Evolutionary conservation across 371 early-diverging fungal genomes (phyloP), one percentile per base, ranked within the genome.

Genomic region (Apophysomyces ossiformis): DNA sequence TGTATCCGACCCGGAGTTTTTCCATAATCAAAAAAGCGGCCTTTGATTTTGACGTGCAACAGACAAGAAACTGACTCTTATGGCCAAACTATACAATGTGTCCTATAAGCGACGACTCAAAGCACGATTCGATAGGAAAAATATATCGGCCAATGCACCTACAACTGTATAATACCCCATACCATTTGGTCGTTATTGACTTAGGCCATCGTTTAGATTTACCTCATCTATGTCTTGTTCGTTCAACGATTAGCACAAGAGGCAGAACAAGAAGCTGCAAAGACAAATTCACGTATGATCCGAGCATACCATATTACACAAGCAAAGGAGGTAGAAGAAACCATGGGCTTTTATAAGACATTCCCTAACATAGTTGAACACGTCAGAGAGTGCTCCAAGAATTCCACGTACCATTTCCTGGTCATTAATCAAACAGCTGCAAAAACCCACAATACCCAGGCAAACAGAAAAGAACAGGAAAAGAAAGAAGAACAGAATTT

Each of bases 151-250:
- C 21, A 50, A 50, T 18, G 16, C 54, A 21, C 18, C 16, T 7
- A 9, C 21, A 8, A 9, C 21, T 16, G 54, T 50, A 50, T 6
- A 1, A 50, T 9, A 21, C 16, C 9, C 9, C 3, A 16, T 7
- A 50, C 21, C 1, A 2, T 5, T 21, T 7, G 7, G 7, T 7
- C 4, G 7, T 7, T 4, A 50, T 18, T 5, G 4, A 21, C n/a
- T 50, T 21, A n/a, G 21, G 0, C 6, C 21, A 26, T 18, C n/a
- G 11, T 50, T 8, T 37, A 71, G 71, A 67, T 71, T 18, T 71
- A 64, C 26, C 37, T 71, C 37, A 64, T 66, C 39, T 71, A 71
- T 45, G 45, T 67, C 5, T 7, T 67, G 47, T 71, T 71, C 58
- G 46, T 71, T 57, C 64, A 61, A 46, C 57, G 67, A 57, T 37